A percentile compares a stretch with the other conserved stretches of the same genome.
Evolutionary conservation across 2,329 filamentous ascomycete species (phyloP).

Genomic region (Nannizziopsis arthrosporioides): DNA sequence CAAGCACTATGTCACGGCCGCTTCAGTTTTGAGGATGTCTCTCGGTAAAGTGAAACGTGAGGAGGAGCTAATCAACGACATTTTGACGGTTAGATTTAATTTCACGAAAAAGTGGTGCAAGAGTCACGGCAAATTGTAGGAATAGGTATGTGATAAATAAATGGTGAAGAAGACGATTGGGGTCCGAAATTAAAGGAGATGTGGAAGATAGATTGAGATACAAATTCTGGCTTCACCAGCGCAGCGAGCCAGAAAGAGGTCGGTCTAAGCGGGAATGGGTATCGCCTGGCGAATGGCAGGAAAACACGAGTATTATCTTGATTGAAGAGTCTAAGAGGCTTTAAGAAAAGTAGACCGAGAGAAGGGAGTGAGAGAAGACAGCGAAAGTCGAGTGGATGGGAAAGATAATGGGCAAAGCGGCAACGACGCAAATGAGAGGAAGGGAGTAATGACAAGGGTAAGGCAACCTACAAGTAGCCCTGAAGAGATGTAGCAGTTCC

Average conservation of each 20-base stretch:
- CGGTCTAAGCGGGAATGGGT: neutral
- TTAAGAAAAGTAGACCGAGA: neutral
- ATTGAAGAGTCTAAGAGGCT: neutral
- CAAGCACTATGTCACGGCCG: constrained; percentile 11
- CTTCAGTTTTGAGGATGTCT: constrained; percentile 6
- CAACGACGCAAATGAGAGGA: constrained; percentile 12
- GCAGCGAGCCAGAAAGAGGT: constrained; percentile 2
- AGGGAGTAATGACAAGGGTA: constrained; percentile 18
- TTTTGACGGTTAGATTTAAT: constrained; percentile 29
- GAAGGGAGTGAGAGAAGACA: neutral
- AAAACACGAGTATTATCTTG: constrained; percentile 4
- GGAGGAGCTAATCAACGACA: constrained; percentile 28
- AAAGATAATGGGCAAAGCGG: constrained; percentile 12
- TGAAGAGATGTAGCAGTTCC: constrained; percentile 16
- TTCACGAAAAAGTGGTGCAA: constrained; percentile 17
- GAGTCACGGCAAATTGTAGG: constrained; percentile 17
- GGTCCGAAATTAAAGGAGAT: neutral
- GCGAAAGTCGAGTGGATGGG: constrained; percentile 10
- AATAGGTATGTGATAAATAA: constrained; percentile 17
- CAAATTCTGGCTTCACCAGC: constrained; percentile 2
- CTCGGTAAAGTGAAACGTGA: constrained; percentile 1
- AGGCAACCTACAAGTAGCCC: constrained; percentile 37
- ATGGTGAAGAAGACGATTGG: constrained; percentile 1
- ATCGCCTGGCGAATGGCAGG: constrained; percentile 6
- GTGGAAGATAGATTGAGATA: constrained; percentile 6